Conservation (phyloP, 805 yeast genomes). For the Soucietia sequanensis region DNA sequence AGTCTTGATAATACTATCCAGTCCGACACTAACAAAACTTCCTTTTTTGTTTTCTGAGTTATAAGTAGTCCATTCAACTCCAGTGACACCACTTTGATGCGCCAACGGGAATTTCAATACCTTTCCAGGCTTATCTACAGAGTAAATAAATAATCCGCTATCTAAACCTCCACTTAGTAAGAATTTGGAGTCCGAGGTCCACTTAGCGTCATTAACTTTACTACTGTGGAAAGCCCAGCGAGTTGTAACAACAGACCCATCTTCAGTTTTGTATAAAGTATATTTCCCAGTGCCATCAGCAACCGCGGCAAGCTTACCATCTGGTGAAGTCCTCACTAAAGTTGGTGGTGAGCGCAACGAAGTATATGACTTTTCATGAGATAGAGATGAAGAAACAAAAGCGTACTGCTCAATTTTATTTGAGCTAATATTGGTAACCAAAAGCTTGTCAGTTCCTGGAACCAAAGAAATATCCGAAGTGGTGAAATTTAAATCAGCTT, state of each 20-base stretch:
- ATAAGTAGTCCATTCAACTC: conserved; percentile 65
- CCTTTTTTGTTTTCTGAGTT: conserved; percentile 21
- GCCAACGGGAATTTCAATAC: conserved; percentile 73
- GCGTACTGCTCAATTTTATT: conserved; percentile 30
- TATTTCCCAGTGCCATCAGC: conserved; percentile 90
- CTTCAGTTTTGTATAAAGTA: conserved; percentile 58
- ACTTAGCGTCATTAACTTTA: conserved; percentile 68
- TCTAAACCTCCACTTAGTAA: conserved; percentile 83
- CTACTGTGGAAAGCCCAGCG: conserved; percentile 97
- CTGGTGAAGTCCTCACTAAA: conserved; percentile 65
- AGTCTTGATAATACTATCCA: conserved; percentile 74
- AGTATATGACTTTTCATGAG: conserved; percentile 45
- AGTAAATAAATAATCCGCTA: conserved; percentile 75
- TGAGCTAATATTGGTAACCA: conserved; percentile 28
- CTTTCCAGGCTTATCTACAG: conserved; percentile 74
- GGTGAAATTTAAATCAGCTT: conserved; percentile 18
- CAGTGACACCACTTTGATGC: conserved; percentile 84
- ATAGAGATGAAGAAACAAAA: conserved; percentile 15
- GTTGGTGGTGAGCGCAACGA: conserved; percentile 62
- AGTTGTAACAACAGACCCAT: conserved; percentile 63
- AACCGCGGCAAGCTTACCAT: conserved; percentile 67
- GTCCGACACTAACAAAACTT: conserved; percentile 66
- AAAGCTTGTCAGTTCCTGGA: conserved; percentile 17
- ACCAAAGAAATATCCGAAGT: conserved; percentile 25
- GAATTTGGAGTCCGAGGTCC: conserved; percentile 74